Percentiles rank a stretch among this genome's conserved stretches.
These are phyloP conservation scores for Senna siamea DNA, from an alignment of 306 rosid genomes.

Conservation along the genomic window DNA sequence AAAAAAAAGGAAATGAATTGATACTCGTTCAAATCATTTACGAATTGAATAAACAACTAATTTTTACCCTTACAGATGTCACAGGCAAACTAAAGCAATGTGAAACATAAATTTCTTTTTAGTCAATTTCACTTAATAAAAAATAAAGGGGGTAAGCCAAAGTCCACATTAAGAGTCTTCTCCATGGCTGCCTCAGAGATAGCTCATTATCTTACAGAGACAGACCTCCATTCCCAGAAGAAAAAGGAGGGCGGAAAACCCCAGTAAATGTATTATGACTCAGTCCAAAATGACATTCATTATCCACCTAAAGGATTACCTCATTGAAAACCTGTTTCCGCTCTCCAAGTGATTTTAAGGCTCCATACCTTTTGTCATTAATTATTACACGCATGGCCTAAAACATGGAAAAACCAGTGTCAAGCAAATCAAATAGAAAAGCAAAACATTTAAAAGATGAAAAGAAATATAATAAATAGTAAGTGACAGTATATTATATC, in stretches of 20 bases:
- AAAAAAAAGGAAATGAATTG: slow-evolving; percentile 3
- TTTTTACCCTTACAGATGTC: slow-evolving; percentile 18
- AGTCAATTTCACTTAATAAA: background rate
- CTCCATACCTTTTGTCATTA: slow-evolving; percentile 88
- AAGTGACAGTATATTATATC: slow-evolving; percentile 25
- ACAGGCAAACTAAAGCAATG: slow-evolving; percentile 20
- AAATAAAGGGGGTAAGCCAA: background rate
- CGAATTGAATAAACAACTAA: slow-evolving; percentile 4
- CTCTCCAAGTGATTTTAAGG: slow-evolving; percentile 89
- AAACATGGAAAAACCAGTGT: slow-evolving; percentile 35
- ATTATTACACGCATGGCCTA: slow-evolving; percentile 92
- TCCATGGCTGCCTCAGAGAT: slow-evolving; percentile 12
- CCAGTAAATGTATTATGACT: slow-evolving; percentile 9
- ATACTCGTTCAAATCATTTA: background rate
- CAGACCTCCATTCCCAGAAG: background rate
- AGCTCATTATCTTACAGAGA: background rate
- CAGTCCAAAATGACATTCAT: slow-evolving; percentile 22
- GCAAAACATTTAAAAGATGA: slow-evolving; percentile 10
- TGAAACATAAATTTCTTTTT: background rate
- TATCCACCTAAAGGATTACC: slow-evolving; percentile 51
- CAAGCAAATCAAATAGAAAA: slow-evolving; percentile 38
- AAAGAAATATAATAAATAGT: background rate
- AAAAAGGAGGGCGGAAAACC: background rate
- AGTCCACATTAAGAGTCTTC: background rate
- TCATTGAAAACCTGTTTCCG: slow-evolving; percentile 93